Base-by-base conservation (phyloP, 1,284 basidiomycete genomes). In the Vanrija pseudolonga region DNA sequence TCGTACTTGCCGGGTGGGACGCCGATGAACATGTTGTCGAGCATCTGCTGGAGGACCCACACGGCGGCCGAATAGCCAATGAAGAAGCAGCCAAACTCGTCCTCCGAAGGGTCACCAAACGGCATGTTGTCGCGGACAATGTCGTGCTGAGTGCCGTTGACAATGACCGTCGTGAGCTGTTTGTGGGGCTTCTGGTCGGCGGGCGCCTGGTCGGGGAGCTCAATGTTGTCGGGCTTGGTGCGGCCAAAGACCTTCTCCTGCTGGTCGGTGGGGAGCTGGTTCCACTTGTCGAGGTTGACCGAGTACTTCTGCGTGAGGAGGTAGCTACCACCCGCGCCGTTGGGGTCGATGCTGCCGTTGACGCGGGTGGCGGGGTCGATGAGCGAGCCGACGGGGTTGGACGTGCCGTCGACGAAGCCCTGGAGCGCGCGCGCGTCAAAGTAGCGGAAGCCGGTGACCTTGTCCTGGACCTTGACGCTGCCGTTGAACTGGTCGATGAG, bases 111-210 rank as follows among this genome's bases (percentile, higher is more conserved):
- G 28, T 42, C 22, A 2, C 58, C 58, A 39, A 60, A 60, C 12
- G 58, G 58, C 55, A 60, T 56, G 51, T 60, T 60, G 52, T 60
- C 58, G 32, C 58, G 58, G 17, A 60, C 46, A 18, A 60, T 60
- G 44, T 60, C 58, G 46, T 42, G 46, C 43, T 51, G 45, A 14
- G 18, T 39, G n/a, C 58, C 58, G 19, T 50, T 14, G 19, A 46
- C 41, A 39, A 22, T 36, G 26, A 60, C 48, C 14, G 51, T 54
- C 20, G 26, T 51, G 20, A 60, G 55, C 55, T 53, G 51, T 50
- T 56, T 56, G 55, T 60, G 58, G 7, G 51, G 50, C 52, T 60
- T 60, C 32, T 60, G 58, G 15, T 41, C 46, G 20, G 45, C 39
- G 1, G 28, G 49, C 3, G 45, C 24, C 49, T 48, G 37, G 41